Evolutionary conservation across 2,329 filamentous ascomycete genomes (phyloP).

Genomic region (Periconia sp.): DNA sequence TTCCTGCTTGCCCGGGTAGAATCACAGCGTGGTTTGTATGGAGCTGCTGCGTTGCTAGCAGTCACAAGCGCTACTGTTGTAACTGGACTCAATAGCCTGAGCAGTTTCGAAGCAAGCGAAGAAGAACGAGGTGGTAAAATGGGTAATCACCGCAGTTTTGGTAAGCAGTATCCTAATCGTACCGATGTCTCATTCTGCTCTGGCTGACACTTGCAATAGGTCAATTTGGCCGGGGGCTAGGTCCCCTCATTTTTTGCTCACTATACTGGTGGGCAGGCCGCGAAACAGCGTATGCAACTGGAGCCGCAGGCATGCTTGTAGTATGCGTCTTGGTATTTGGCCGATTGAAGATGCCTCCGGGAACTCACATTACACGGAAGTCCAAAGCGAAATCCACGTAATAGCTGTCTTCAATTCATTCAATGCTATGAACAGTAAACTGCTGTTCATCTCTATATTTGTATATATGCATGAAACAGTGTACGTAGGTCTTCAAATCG

Average conservation of each 20-base stretch:
- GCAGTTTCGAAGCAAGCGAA: slow-evolving; percentile 82
- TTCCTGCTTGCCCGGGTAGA: slow-evolving; percentile 72
- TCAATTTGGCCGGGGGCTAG: slow-evolving; percentile 83
- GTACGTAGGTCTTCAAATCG: no score
- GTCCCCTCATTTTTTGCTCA: slow-evolving; percentile 87
- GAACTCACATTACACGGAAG: slow-evolving; percentile 35
- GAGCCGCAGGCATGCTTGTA: slow-evolving; percentile 75
- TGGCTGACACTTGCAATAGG: slow-evolving; percentile 54
- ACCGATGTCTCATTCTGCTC: not conserved
- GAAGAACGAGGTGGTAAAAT: slow-evolving; percentile 83
- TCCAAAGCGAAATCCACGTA: slow-evolving; percentile 10
- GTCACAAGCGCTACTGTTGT: slow-evolving; percentile 94
- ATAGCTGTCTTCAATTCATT: not conserved
- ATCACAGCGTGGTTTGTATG: slow-evolving; percentile 72
- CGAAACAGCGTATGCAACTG: slow-evolving; percentile 79
- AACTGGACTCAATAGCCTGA: slow-evolving; percentile 86
- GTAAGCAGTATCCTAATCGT: slow-evolving; percentile 21
- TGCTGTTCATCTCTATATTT: not conserved
- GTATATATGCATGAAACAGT: not conserved
- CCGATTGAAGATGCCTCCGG: slow-evolving; percentile 66
- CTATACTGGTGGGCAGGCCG: slow-evolving; percentile 98
- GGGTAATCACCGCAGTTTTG: slow-evolving; percentile 73
- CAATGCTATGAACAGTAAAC: not conserved
- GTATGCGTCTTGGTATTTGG: slow-evolving; percentile 73
- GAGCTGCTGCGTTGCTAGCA: slow-evolving; percentile 79